Evolutionary conservation across 495 filamentous ascomycete genomes (phyloP).

Genomic region (Xylaria acuta): DNA sequence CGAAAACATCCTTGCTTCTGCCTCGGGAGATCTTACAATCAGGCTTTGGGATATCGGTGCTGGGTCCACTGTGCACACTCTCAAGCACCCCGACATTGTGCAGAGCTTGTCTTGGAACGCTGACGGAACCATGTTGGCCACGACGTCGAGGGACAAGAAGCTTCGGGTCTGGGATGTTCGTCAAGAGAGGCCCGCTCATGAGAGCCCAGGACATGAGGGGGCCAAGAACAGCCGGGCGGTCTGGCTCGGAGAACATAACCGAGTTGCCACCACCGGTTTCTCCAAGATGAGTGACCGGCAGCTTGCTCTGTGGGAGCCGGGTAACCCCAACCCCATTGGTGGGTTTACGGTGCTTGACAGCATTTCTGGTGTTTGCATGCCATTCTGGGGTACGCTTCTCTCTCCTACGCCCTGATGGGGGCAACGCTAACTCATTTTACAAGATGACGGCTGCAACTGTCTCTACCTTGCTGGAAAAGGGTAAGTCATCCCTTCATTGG

Average conservation of each 20-base stretch:
- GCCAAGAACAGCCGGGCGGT: conserved; percentile 96
- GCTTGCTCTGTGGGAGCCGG: conserved; percentile 92
- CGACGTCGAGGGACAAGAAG: conserved; percentile 97
- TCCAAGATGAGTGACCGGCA: conserved; percentile 98
- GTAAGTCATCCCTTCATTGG: conserved; percentile 57
- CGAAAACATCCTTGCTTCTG: conserved; percentile 92
- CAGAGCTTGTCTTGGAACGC: conserved; percentile 97
- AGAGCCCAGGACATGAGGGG: conserved; percentile 83
- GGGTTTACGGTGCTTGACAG: conserved; percentile 89
- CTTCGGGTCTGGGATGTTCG: conserved; percentile 95
- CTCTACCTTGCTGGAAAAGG: conserved; percentile 96
- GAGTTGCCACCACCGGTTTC: conserved; percentile 95
- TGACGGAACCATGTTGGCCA: conserved; percentile 86
- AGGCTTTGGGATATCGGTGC: conserved; percentile 95
- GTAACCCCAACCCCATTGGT: conserved; percentile 82
- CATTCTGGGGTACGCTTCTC: conserved; percentile 79
- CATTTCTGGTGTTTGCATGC: conserved; percentile 98
- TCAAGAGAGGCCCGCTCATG: conserved; percentile 86
- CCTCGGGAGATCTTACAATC: conserved; percentile 92
- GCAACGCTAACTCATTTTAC: conserved; percentile 37
- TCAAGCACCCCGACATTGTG: conserved; percentile 88
- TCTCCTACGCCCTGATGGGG: neutral
- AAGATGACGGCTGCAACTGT: conserved; percentile 86
- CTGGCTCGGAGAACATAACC: conserved; percentile 95
- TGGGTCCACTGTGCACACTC: conserved; percentile 70